A percentile compares a stretch with the other conserved stretches of the same genome.
Evolutionary conservation across 176 grass and related monocot genomes (phyloP).

Genomic region (Pharus latifolius): DNA sequence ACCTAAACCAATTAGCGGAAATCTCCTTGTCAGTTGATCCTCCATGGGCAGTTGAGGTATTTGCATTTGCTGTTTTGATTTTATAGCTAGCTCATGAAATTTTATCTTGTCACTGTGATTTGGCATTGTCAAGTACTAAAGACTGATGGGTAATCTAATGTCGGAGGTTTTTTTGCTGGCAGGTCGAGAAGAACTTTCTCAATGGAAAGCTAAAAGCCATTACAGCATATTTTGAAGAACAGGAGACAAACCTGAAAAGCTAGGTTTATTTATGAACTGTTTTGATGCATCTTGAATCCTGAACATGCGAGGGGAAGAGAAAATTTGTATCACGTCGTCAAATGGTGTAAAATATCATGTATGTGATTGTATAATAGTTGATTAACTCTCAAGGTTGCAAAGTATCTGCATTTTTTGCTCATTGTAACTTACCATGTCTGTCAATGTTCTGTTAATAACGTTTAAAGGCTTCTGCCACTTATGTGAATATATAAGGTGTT

Average conservation of each 20-base stretch:
- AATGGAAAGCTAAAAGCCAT: constrained; percentile 89
- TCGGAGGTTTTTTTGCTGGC: constrained; percentile 4
- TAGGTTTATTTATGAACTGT: not conserved
- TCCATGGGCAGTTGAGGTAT: constrained; percentile 78
- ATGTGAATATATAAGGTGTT: too few relatives aligned
- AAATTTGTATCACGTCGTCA: not conserved
- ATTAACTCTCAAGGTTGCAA: not conserved
- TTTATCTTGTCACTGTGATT: not conserved
- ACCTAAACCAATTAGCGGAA: constrained; percentile 77
- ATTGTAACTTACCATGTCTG: not conserved
- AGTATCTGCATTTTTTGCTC: not conserved
- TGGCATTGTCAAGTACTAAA: not conserved
- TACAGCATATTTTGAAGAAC: constrained; percentile 76
- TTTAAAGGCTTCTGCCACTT: not conserved
- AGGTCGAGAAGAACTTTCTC: constrained; percentile 93
- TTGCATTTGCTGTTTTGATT: constrained; percentile 13
- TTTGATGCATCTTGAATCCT: not conserved
- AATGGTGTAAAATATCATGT: not conserved
- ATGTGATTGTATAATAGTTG: not conserved
- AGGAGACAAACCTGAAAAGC: not conserved
- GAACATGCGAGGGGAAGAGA: not conserved
- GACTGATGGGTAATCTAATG: not conserved
- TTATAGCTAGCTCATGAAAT: not conserved
- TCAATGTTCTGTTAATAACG: not conserved
- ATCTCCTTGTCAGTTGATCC: constrained; percentile 64